Base-by-base conservation (phyloP, 306 rosid genomes). In the Sophora flavescens region DNA sequence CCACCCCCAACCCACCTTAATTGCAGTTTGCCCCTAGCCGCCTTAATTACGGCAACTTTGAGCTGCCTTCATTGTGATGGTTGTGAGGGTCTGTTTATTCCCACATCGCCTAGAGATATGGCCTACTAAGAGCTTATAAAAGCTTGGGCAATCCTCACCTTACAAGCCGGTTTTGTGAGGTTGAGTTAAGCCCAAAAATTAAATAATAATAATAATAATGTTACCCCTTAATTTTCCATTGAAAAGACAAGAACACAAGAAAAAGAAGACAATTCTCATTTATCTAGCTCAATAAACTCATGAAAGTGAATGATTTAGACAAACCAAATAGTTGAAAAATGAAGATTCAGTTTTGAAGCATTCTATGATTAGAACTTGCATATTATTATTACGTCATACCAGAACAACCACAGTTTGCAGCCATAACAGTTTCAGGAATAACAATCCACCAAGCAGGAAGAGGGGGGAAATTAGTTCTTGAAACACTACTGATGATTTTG, bases 341-440 rank as follows among this genome's bases (percentile, higher is more conserved):
- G 26, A 13, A 61, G 22, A 3, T 41, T 69, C 30, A 18, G 17
- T 54, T 53, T 53, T 42, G 32, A 62, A 69, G 50, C 22, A 60
- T 73, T 28, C 26, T 58, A 44, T 7, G n/a, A 3, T 57, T 47
- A 57, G 18, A 68, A 47, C 17, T 42, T 42, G 54, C 48, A 66
- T 38, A 48, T 15, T 45, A 64, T 28, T 38, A 48, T 15, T 45
- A 64, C 16, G 65, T 13, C 53, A 82, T 68, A 58, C 56, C 63
- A 64, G 62, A 63, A 72, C 16, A 67, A 41, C 41, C 18, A 70
- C 58, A 45, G 51, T 59, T 63, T 48, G 16, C 33, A 78, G 41
- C 68, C 75, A 75, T 14, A 62, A 78, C 32, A 57, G 15, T 68
- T 64, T 58, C 42, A 42, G 70, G 28, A 79, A 72, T 12, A 54